Conservation (phyloP, 2,329 filamentous ascomycete species). For the Scedosporium minutisporum region DNA sequence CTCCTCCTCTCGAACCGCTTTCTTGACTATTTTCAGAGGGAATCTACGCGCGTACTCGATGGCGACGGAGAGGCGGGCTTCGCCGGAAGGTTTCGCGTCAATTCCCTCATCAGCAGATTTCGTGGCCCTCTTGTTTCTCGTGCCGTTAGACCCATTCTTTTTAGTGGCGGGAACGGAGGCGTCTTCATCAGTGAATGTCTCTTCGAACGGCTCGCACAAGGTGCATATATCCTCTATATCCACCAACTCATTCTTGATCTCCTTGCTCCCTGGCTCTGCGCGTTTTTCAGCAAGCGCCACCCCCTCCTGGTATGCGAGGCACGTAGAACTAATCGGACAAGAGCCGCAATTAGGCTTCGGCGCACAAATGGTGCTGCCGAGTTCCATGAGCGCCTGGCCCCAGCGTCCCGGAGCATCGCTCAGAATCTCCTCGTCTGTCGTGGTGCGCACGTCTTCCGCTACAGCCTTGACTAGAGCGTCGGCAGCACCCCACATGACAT, state of each 20-base stretch:
- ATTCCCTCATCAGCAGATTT: not conserved
- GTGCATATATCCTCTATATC: conserved; percentile 44
- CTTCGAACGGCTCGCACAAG: conserved; percentile 37
- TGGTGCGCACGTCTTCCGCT: conserved; percentile 25
- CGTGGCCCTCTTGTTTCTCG: not conserved
- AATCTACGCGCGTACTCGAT: conserved; percentile 39
- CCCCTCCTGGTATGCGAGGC: conserved; percentile 42
- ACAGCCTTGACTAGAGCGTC: conserved; percentile 43
- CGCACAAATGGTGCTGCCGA: conserved; percentile 52
- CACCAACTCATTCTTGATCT: conserved; percentile 7
- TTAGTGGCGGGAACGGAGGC: not conserved
- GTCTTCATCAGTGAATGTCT: conserved; percentile 17
- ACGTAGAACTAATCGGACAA: conserved; percentile 42
- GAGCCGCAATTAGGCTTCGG: conserved; percentile 46
- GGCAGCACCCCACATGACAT: conserved; percentile 49
- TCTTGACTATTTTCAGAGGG: conserved; percentile 41
- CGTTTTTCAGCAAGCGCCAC: conserved; percentile 17
- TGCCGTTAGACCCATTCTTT: not conserved
- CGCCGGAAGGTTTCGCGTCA: not conserved
- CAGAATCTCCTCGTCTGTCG: conserved; percentile 11
- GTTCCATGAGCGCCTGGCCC: conserved; percentile 58
- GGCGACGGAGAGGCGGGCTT: not conserved
- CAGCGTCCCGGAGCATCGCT: conserved; percentile 48
- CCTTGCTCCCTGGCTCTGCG: not conserved
- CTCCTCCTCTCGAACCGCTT: conserved; percentile 40